Conservation (phyloP, 2,329 filamentous ascomycete genomes). For the Arthroderma sp. region DNA sequence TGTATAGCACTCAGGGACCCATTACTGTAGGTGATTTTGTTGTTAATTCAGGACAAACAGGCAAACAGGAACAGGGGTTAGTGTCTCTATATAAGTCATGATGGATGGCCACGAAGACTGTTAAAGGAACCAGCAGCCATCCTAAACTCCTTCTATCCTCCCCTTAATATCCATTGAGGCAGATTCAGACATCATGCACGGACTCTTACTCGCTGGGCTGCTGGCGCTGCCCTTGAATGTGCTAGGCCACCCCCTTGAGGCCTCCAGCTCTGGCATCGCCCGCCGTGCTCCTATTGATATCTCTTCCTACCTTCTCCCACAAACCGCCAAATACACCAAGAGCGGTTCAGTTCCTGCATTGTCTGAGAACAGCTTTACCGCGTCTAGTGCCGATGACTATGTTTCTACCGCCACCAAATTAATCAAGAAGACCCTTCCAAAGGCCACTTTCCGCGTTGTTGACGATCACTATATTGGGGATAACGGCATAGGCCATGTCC, state of each 20-base stretch:
- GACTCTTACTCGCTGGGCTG: constrained; percentile 12
- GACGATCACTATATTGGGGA: constrained; percentile 11
- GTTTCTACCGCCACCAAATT: constrained; percentile 8
- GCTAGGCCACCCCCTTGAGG: constrained; percentile 8
- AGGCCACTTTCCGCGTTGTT: constrained; percentile 9
- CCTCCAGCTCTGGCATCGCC: neutral
- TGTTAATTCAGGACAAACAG: neutral
- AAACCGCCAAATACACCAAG: constrained; percentile 7
- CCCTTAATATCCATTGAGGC: neutral
- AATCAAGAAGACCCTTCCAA: constrained; percentile 8
- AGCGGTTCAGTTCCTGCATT: neutral
- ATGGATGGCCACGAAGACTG: neutral
- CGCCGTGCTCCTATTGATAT: constrained; percentile 10
- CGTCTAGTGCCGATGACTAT: constrained; percentile 4
- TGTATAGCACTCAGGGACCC: neutral
- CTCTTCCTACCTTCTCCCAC: constrained; percentile 7
- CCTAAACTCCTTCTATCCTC: neutral
- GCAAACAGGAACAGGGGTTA: too few species aligned
- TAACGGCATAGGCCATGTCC: constrained; percentile 11
- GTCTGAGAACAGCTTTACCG: neutral
- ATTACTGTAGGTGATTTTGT: neutral
- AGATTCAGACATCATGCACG: constrained; percentile 11
- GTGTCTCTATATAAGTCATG: neutral
- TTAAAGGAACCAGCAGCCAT: neutral
- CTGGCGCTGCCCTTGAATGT: constrained; percentile 10